phyloP scores from a whole-genome alignment of 345 rosid species.

The Geranium brycei region DNA sequence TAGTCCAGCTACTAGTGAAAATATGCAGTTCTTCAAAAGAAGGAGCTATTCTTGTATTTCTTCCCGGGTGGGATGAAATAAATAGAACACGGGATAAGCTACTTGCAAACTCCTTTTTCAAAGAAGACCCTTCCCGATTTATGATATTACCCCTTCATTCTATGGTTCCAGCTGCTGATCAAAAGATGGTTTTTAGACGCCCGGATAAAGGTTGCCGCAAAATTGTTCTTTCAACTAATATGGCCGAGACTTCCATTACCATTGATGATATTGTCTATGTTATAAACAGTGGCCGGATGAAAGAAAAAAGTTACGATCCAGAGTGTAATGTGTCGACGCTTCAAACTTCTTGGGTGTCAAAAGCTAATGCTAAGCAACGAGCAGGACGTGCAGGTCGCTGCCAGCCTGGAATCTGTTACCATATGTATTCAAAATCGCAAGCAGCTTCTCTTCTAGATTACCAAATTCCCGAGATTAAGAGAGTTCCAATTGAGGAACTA shows the following conservation, averaged over 20 bases:
- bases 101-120: constrained; percentile 39
- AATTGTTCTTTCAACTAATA: constrained; percentile 78
- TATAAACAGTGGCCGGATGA: constrained; percentile 91
- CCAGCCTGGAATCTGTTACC: constrained; percentile 90
- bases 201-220: constrained; percentile 77
- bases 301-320: constrained; percentile 93
- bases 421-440: constrained; percentile 63
- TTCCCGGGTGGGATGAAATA: constrained; percentile 97
- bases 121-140: constrained; percentile 41
- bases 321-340: constrained; percentile 81
- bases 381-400: constrained; percentile 97
- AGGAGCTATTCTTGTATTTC: constrained; percentile 90
- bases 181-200: constrained; percentile 64
- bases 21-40: constrained; percentile 57
- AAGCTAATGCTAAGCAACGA: constrained; percentile 90
- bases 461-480: constrained; percentile 80
- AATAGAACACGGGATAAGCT: constrained; percentile 52
- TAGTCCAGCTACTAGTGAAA: constrained; percentile 55
- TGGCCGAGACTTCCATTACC: constrained; percentile 85
- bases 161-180: constrained; percentile 77
- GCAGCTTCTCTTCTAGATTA: constrained; percentile 75
- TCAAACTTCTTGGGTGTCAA: constrained; percentile 82
- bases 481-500: constrained; percentile 88
- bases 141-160: constrained; percentile 74
- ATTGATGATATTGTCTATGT: constrained; percentile 96